Evolutionary conservation across 73 alveolate genomes (phyloP).

Genomic region (Stentor coeruleus): DNA sequence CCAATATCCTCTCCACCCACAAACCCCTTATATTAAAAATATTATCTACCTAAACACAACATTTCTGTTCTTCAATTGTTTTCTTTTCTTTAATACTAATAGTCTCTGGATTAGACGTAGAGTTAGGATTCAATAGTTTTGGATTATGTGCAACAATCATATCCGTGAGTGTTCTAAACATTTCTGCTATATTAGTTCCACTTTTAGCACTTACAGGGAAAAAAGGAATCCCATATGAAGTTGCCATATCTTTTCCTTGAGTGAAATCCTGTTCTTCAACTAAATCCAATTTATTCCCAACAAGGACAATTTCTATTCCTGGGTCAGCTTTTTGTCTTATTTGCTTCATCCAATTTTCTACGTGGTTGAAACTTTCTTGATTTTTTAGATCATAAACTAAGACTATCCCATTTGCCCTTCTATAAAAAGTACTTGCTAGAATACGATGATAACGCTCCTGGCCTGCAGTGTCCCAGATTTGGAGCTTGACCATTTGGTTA

Average conservation of each 20-base stretch:
- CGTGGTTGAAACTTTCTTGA: conserved; percentile 47
- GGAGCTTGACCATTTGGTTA: conserved; percentile 61
- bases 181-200: neutral
- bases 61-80: too few relatives aligned
- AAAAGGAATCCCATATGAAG: conserved; percentile 21
- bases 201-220: conserved; percentile 3
- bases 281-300: conserved; percentile 12
- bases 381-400: conserved; percentile 79
- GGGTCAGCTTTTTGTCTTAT: conserved; percentile 11
- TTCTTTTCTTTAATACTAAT: too few relatives aligned
- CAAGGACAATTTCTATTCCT: neutral
- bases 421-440: conserved; percentile 78
- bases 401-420: conserved; percentile 92
- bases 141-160: conserved; percentile 9
- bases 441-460: conserved; percentile 83
- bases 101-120: too few relatives aligned
- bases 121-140: neutral
- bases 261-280: neutral
- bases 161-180: neutral
- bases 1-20: too few relatives aligned
- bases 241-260: neutral
- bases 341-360: conserved; percentile 27
- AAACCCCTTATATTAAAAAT: too few relatives aligned
- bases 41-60: too few relatives aligned
- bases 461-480: conserved; percentile 95